phyloP scores from a whole-genome alignment of 495 filamentous ascomycete species.

The Xanthoparmelia taractica region DNA sequence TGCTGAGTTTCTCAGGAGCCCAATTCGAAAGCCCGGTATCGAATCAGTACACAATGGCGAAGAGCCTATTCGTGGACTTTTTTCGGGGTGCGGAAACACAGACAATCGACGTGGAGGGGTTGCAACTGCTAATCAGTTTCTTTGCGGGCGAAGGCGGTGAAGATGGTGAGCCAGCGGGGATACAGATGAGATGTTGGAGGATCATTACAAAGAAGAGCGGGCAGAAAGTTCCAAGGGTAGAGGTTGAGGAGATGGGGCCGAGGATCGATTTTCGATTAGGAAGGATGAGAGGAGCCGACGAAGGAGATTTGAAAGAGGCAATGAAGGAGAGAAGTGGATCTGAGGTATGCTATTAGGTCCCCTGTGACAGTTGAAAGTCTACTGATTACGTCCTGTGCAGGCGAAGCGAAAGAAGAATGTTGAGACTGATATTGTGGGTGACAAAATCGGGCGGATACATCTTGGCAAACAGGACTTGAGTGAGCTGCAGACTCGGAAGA shows the following conservation, averaged over 20 bases:
- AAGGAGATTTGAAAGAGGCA: constrained; percentile 76
- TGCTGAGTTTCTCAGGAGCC: constrained; percentile 79
- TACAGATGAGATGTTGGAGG: constrained; percentile 79
- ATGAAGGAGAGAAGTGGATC: constrained; percentile 68
- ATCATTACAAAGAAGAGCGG: constrained; percentile 79
- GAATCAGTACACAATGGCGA: constrained; percentile 69
- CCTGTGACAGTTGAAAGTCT: background rate
- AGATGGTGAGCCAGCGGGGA: constrained; percentile 52
- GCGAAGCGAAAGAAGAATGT: constrained; percentile 89
- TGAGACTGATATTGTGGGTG: constrained; percentile 79
- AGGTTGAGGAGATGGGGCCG: constrained; percentile 91
- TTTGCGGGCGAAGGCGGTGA: constrained; percentile 68
- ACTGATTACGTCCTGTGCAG: constrained; percentile 23
- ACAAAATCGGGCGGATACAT: constrained; percentile 93
- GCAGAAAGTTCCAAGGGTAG: constrained; percentile 78
- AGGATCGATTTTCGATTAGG: constrained; percentile 89
- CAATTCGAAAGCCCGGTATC: constrained; percentile 70
- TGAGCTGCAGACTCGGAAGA: constrained; percentile 90
- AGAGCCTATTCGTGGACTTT: constrained; percentile 82
- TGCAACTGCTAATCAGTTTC: constrained; percentile 80
- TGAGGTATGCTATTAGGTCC: background rate
- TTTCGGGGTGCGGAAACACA: constrained; percentile 69
- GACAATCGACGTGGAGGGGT: constrained; percentile 85
- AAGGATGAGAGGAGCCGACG: constrained; percentile 67
- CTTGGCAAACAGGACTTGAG: constrained; percentile 82